These are phyloP conservation scores for Colletotrichum euphorbiae DNA, from an alignment of 2,329 filamentous ascomycete species.

Conservation along the genomic window DNA sequence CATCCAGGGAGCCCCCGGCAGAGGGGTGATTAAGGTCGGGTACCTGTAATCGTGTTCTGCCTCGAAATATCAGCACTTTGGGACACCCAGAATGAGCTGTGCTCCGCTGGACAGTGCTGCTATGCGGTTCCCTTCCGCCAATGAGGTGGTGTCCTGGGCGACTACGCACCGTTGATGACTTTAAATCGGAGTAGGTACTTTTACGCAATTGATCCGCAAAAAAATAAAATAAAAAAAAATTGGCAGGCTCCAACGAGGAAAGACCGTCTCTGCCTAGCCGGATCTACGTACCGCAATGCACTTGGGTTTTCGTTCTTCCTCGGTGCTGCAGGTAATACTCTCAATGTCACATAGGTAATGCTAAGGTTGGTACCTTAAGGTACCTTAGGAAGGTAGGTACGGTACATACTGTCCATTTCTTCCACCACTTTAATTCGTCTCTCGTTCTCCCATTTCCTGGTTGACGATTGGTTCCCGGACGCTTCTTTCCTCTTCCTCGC, in stretches of 20 bases:
- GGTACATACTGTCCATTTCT: background rate
- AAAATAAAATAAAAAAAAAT: background rate
- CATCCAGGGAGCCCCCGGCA: slow-evolving; percentile 19
- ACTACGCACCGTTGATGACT: slow-evolving; percentile 12
- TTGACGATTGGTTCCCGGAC: slow-evolving; percentile 24
- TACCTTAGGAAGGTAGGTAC: background rate
- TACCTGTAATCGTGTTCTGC: slow-evolving; percentile 11
- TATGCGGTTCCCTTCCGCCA: background rate
- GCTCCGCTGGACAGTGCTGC: slow-evolving; percentile 29
- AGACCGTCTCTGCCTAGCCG: slow-evolving; percentile 27
- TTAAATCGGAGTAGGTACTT: slow-evolving; percentile 35
- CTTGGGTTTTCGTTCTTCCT: background rate
- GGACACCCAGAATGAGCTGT: slow-evolving; percentile 29
- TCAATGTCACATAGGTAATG: slow-evolving; percentile 3
- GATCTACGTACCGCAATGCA: slow-evolving; percentile 19
- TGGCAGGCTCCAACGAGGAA: slow-evolving; percentile 25
- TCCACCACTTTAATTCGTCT: background rate
- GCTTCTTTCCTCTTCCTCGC: slow-evolving; percentile 21
- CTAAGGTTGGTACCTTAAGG: background rate
- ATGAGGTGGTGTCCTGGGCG: background rate
- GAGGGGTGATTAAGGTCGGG: background rate
- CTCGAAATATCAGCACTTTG: background rate
- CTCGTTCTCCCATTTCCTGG: slow-evolving; percentile 4
- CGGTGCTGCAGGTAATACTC: slow-evolving; percentile 14
- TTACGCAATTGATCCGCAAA: background rate